phyloP scores from a whole-genome alignment of 495 filamentous ascomycete species.

The Penicillium crystallinum region DNA sequence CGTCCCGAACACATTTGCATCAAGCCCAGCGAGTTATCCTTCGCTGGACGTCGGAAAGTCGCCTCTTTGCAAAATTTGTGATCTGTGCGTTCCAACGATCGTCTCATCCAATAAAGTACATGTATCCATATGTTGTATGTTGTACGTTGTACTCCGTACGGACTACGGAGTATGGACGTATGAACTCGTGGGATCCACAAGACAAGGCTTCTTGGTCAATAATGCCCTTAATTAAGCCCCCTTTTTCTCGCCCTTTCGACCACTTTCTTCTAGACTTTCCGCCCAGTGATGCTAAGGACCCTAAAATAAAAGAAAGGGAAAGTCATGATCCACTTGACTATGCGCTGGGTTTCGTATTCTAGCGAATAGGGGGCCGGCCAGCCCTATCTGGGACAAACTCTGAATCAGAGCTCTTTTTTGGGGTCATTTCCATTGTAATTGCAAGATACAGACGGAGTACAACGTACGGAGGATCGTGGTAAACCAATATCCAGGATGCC shows the following conservation, averaged over 20 bases:
- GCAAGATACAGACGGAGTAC: not conserved
- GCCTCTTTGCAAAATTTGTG: not conserved
- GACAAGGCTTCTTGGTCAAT: not conserved
- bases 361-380: conserved; percentile 8
- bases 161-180: no score
- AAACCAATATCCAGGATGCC: no score
- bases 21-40: not conserved
- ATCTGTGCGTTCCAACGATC: conserved; percentile 10
- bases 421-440: not conserved
- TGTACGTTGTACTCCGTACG: no score
- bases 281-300: not conserved
- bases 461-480: not conserved
- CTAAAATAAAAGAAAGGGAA: not conserved
- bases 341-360: not conserved
- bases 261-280: not conserved
- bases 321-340: conserved; percentile 2
- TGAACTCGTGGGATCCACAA: not conserved
- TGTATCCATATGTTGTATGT: no score
- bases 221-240: conserved; percentile 24
- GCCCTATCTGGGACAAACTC: conserved; percentile 4
- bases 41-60: not conserved
- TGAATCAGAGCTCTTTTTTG: conserved; percentile 4
- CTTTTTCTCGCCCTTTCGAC: conserved; percentile 3
- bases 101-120: not conserved
- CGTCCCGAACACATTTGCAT: no score